Percentiles rank a stretch among this genome's conserved stretches.
phyloP scores from a whole-genome alignment of 805 yeast genomes.

The Suhomyces faveliae region DNA sequence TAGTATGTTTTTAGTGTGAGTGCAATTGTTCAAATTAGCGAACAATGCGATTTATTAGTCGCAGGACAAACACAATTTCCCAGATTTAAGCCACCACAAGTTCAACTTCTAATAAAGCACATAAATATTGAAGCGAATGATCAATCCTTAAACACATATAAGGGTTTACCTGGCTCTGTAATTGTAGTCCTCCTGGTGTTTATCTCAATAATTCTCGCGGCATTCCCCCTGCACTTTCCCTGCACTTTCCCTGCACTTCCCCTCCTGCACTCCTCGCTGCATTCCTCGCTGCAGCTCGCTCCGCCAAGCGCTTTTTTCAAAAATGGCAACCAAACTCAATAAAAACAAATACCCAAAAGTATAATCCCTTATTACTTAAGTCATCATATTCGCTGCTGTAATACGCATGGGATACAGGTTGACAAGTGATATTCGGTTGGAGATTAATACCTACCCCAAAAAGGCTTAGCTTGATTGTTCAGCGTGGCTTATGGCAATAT shows the following conservation, averaged over 20 bases:
- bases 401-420: background rate
- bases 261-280: background rate
- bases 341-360: background rate
- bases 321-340: background rate
- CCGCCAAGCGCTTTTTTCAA: background rate
- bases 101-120: no score
- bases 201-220: no score
- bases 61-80: background rate
- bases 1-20: background rate
- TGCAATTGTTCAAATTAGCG: background rate
- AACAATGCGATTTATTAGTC: slow-evolving; percentile 1
- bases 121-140: no score
- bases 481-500: background rate
- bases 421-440: background rate
- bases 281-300: no score
- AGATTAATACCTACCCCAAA: background rate
- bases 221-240: background rate
- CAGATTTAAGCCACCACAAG: background rate
- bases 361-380: background rate
- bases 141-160: no score
- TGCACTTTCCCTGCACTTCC: background rate
- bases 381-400: background rate
- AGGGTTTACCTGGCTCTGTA: no score
- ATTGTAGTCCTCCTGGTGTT: no score
- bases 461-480: background rate